Base-by-base conservation (phyloP, 345 rosid genomes). In the Cardamine occulta region DNA sequence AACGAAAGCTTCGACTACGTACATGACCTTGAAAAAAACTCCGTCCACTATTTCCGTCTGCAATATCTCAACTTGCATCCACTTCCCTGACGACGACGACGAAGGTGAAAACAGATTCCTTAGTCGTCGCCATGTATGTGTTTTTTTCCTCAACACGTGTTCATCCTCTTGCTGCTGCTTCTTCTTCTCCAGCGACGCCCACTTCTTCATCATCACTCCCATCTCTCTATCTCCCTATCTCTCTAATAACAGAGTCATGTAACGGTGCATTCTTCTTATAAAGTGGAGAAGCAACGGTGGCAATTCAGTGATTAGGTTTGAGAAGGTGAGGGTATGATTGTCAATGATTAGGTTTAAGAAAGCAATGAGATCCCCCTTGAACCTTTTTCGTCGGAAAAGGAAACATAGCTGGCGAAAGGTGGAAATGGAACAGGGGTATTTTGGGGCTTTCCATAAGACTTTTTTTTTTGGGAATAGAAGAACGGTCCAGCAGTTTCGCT, bases 1-100 rank as follows among this genome's bases (percentile, higher is more conserved):
- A 64, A 88, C 89, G 11, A 87, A 4, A 64, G 81, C 89, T 80
- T 91, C 97, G 0, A 83, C 86, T 37, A 82, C 87, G 17, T 83
- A 88, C 69, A 86, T 64, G 31, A 88, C 68, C 57, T 77, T 85
- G 85, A 81, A 91, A 34, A 86, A 69, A 8, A 87, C 65, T 14
- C 75, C 78, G 66, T 88, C 97, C 5, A 88, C 62, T 4, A 84
- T 54, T 11, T 74, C 75, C 63, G 9, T 42, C 53, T 70, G 84
- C 32, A 73, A 5, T 12, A 79, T 75, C 62, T 84, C 74, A 37
- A 80, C 48, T 23, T 52, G 31, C 8, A 83, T 82, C 80, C 84
- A 80, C 42, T 76, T 80, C 34, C 51, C 58, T 45, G 70, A 44
- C 60, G 74, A 66, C 32, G 73, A 29, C 31, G 31, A 26, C 7